These are phyloP conservation scores for Exophiala oligosperma DNA, from an alignment of 2,329 filamentous ascomycete genomes.

Conservation along the genomic window DNA sequence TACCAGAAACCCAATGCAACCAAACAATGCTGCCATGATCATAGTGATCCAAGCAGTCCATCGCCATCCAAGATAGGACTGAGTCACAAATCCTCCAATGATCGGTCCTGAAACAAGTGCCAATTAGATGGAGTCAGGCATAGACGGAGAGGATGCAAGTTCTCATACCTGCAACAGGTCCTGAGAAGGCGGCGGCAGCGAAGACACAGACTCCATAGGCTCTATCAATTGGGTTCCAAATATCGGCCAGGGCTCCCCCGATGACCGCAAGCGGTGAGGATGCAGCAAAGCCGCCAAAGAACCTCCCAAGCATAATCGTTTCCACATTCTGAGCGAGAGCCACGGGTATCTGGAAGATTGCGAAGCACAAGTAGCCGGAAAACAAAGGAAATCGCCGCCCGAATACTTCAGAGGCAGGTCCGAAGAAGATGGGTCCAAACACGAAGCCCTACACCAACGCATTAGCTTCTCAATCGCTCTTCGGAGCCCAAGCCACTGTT, in stretches of 20 bases:
- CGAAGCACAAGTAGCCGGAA: slow-evolving; percentile 49
- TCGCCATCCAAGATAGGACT: slow-evolving; percentile 54
- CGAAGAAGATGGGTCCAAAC: slow-evolving; percentile 43
- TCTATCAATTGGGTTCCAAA: slow-evolving; percentile 51
- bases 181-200: slow-evolving; percentile 48
- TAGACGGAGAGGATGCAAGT: not conserved
- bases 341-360: slow-evolving; percentile 57
- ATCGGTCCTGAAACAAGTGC: slow-evolving; percentile 35
- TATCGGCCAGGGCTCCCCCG: slow-evolving; percentile 51
- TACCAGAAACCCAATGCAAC: slow-evolving; percentile 44
- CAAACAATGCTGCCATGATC: slow-evolving; percentile 48
- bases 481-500: not conserved
- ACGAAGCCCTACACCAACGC: slow-evolving; percentile 34
- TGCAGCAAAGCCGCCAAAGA: slow-evolving; percentile 55
- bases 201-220: slow-evolving; percentile 49
- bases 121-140: not conserved
- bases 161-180: slow-evolving; percentile 38
- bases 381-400: slow-evolving; percentile 53
- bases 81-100: slow-evolving; percentile 51
- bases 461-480: too few species aligned
- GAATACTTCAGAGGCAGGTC: slow-evolving; percentile 49
- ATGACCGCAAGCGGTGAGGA: slow-evolving; percentile 53
- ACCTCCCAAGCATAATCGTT: slow-evolving; percentile 56
- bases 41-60: slow-evolving; percentile 59
- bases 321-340: slow-evolving; percentile 55